Percentiles rank a stretch among this genome's conserved stretches.
Evolutionary conservation across 148 eudicot genomes (phyloP).

Genomic region (Fagopyrum tataricum): DNA sequence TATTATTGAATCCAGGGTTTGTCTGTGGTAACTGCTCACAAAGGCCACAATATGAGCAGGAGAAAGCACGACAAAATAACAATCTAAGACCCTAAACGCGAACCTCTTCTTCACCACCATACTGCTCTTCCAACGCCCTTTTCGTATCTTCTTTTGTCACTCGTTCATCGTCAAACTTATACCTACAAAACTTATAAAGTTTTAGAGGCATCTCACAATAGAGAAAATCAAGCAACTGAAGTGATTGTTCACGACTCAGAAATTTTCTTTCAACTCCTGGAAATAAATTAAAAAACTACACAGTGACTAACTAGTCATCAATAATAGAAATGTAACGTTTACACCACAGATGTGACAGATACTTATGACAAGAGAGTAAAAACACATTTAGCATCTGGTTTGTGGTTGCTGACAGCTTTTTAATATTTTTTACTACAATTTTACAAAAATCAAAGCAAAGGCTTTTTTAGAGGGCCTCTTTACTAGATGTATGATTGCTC

Average conservation of each 20-base stretch:
- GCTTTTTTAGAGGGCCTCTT: not conserved
- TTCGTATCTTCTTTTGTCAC: conserved; percentile 90
- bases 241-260: not conserved
- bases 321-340: not conserved
- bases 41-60: conserved; percentile 14
- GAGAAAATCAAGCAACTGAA: not conserved
- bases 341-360: not conserved
- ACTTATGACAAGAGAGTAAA: not conserved
- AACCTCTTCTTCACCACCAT: conserved; percentile 99
- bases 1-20: conserved; percentile 88
- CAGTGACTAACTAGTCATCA: not conserved
- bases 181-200: conserved; percentile 38
- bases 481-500: not conserved
- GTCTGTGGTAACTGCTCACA: conserved; percentile 66
- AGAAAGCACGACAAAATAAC: not conserved
- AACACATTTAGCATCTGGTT: not conserved
- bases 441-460: not conserved
- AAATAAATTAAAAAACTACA: not conserved
- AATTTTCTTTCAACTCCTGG: not conserved
- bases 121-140: conserved; percentile 90
- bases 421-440: not conserved
- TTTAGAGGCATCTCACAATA: not conserved
- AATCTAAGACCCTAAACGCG: conserved; percentile 3
- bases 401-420: not conserved
- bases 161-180: conserved; percentile 93